These are phyloP conservation scores for Trypanosoma avium DNA, from an alignment of 208 protist species.

Conservation along the genomic window DNA sequence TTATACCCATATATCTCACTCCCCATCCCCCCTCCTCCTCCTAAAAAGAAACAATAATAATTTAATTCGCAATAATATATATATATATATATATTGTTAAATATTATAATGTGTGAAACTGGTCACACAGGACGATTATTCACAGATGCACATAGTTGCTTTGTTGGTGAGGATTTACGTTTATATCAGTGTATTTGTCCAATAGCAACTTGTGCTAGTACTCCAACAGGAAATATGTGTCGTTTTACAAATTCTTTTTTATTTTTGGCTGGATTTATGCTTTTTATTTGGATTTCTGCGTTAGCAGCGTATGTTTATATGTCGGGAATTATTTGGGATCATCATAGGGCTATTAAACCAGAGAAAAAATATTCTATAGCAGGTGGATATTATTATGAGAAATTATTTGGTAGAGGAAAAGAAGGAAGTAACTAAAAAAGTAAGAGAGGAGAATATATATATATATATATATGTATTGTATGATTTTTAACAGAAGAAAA, in stretches of 20 bases:
- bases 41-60: no score
- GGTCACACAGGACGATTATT: slow-evolving; percentile 62
- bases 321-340: slow-evolving; percentile 39
- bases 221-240: slow-evolving; percentile 43
- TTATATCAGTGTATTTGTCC: slow-evolving; percentile 79
- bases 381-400: slow-evolving; percentile 73
- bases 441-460: neutral
- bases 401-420: slow-evolving; percentile 57
- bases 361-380: slow-evolving; percentile 30
- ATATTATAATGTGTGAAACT: slow-evolving; percentile 42
- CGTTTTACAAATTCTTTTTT: slow-evolving; percentile 60
- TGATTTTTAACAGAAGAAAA: neutral
- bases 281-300: slow-evolving; percentile 63
- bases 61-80: no score
- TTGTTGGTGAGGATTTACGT: slow-evolving; percentile 49
- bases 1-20: no score
- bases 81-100: no score
- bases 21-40: no score
- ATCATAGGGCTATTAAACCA: slow-evolving; percentile 38
- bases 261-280: slow-evolving; percentile 52
- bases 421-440: slow-evolving; percentile 8
- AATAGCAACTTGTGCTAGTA: slow-evolving; percentile 56
- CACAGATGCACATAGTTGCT: slow-evolving; percentile 77
- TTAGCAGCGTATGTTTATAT: slow-evolving; percentile 70
- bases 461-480: no score